A percentile compares a stretch with the other conserved stretches of the same genome.
phyloP scores from a whole-genome alignment of 2,329 filamentous ascomycete genomes.

The Paraconiothyrium brasiliense region DNA sequence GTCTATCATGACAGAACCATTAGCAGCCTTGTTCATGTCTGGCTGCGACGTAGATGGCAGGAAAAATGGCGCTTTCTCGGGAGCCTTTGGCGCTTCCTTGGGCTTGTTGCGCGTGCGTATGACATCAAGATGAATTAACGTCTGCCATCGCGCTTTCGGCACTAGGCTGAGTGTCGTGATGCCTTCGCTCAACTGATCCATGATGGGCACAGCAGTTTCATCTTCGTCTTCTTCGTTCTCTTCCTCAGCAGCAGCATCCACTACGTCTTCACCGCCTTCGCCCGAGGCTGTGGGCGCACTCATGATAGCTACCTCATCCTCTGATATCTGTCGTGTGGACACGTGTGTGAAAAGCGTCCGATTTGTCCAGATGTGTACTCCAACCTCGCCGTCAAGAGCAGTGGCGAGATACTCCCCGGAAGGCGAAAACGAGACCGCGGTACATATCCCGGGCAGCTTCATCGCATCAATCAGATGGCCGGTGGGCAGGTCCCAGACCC shows the following conservation, averaged over 20 bases:
- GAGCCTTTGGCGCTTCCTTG: constrained; percentile 86
- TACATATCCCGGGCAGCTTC: constrained; percentile 79
- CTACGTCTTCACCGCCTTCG: constrained; percentile 77
- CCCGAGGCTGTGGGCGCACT: constrained; percentile 79
- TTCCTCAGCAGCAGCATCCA: constrained; percentile 79
- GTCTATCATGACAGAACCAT: constrained; percentile 26
- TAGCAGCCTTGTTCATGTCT: constrained; percentile 18
- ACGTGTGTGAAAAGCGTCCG: constrained; percentile 89
- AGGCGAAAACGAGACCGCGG: constrained; percentile 83
- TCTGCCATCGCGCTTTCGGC: constrained; percentile 93
- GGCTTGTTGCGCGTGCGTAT: constrained; percentile 95
- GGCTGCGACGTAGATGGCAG: constrained; percentile 71
- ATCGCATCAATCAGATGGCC: constrained; percentile 95
- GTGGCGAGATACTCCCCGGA: constrained; percentile 96
- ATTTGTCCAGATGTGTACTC: constrained; percentile 97
- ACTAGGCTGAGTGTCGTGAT: constrained; percentile 91
- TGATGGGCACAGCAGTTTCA: constrained; percentile 54
- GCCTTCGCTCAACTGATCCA: constrained; percentile 82
- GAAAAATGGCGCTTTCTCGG: constrained; percentile 96
- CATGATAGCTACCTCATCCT: constrained; percentile 74
- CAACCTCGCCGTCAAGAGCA: constrained; percentile 80
- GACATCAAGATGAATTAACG: constrained; percentile 86
- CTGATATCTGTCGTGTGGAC: constrained; percentile 83
- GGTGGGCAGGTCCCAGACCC: constrained; percentile 95
- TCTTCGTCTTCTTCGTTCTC: constrained; percentile 58